Base-by-base conservation (phyloP, 2,329 filamentous ascomycete species). In the Zasmidium citrigriseum region DNA sequence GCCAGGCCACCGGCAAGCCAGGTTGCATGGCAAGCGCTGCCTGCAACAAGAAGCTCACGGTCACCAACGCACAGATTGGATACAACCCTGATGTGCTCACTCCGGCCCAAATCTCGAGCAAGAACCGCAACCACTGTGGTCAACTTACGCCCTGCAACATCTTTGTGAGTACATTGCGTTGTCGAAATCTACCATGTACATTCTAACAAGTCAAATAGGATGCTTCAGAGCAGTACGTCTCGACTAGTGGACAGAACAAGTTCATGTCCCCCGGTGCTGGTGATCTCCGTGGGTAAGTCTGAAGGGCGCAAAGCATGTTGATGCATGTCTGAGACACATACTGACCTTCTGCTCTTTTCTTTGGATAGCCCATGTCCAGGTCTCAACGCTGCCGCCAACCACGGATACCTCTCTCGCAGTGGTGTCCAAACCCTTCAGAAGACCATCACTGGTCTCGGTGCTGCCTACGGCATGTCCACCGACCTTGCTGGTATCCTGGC, bases 311-410 rank as follows among this genome's bases (percentile, higher is more conserved):
- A 41, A 29, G 27, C 27, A 29, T 7, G 14, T 7, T 14, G 27
- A 29, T 29, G 14, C 7, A n/a, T n/a, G n/a, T n/a, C n/a, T n/a
- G n/a, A n/a, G n/a, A n/a, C n/a, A n/a, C n/a, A n/a, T n/a, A n/a
- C n/a, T n/a, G n/a, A n/a, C n/a, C n/a, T n/a, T n/a, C n/a, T n/a
- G n/a, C n/a, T n/a, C n/a, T n/a, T n/a, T n/a, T n/a, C n/a, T n/a
- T n/a, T n/a, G n/a, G n/a, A n/a, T n/a, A 68, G 68, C 23, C 67
- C 67, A 44, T 70, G 69, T 41, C 67, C 67, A 2, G 68, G 68
- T 38, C 54, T 71, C 16, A 70, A 70, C 46, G 68, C 68, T n/a
- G 55, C 52, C 1, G 55, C 47, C 5, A 60, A 66, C 58, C 63
- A 67, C 46, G 65, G 65, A 20, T 69, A 59, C 29, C 27, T 61